Evolutionary conservation across 179 eudicot species (phyloP), one percentile per base, ranked within the genome.

Genomic region (Silene vulgaris): DNA sequence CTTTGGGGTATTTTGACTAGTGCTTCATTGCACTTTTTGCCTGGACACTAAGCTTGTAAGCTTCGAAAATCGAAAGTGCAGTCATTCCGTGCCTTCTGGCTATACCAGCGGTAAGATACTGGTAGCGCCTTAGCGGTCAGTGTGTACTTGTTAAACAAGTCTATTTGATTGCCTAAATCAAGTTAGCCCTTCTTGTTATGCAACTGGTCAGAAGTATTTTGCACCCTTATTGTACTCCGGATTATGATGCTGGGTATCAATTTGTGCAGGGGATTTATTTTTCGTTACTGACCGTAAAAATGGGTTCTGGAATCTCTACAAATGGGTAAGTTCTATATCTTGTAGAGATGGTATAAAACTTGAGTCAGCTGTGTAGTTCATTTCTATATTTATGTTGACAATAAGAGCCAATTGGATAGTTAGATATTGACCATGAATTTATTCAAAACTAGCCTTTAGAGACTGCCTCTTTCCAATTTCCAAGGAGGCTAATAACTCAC

Each of bases 261-360:
- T 73, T 74, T 73, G 78, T 84, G 81, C 96, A 95, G 99, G 99
- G 69, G 97, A 90, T 79, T 86, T 95, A 61, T 91, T 88, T 82
- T 93, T 95, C 83, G 72, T 95, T 77, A 88, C 93, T 50, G 99
- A 95, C 82, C 88, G 99, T 84, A 85, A 84, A 70, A 89, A 81
- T 75, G 99, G 97, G 65, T 95, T 90, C 78, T 95, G 99, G 99
- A 95, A 92, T 82, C 89, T 95, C 76, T 85, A 95, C 84, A 92
- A 86, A 87, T 95, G 99, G 99, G 99, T 92, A 86, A 80, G 32
- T 19, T 20, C 62, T 73, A 45, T 29, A 65, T 13, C 32, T 59
- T 62, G 72, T 76, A 63, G 68, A 69, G 43, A 5, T 14, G 59
- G 21, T 13, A 63, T 61, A 26, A 45, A 50, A 35, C 30, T 16